A percentile compares a stretch with the other conserved stretches of the same genome.
Conservation (phyloP, 148 eudicot genomes). For the Persicaria tinctoria region DNA sequence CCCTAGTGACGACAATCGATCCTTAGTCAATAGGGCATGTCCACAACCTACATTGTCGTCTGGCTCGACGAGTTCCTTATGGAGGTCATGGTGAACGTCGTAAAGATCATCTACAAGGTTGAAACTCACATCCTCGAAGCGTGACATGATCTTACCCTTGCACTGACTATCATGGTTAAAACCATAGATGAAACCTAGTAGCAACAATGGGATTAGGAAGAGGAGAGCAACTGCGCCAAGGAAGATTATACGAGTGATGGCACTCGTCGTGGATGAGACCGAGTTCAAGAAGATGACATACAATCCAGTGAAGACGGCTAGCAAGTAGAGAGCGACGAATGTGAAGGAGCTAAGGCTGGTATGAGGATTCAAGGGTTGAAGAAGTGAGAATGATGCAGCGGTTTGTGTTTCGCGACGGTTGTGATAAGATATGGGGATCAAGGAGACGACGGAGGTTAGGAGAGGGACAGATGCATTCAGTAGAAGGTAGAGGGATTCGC, state of each 20-base stretch:
- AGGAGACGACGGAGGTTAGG: constrained; percentile 23
- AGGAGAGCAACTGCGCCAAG: constrained; percentile 39
- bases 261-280: neutral
- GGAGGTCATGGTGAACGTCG: constrained; percentile 31
- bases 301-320: constrained; percentile 40
- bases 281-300: constrained; percentile 38
- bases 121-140: constrained; percentile 23
- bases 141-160: constrained; percentile 12
- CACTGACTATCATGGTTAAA: neutral
- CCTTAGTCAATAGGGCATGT: constrained; percentile 6
- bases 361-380: neutral
- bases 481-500: constrained; percentile 30
- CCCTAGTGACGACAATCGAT: constrained; percentile 33
- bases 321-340: constrained; percentile 25
- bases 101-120: constrained; percentile 31
- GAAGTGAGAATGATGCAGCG: constrained; percentile 4
- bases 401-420: constrained; percentile 14
- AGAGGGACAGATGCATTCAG: constrained; percentile 47
- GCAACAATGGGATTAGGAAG: constrained; percentile 27
- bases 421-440: constrained; percentile 35
- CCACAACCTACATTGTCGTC: constrained; percentile 12
- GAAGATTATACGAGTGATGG: constrained; percentile 20
- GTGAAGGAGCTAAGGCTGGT: constrained; percentile 23
- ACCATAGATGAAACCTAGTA: constrained; percentile 18
- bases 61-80: constrained; percentile 22